Evolutionary conservation across 495 filamentous ascomycete genomes (phyloP).

Genomic region (Aspergillus leporis): DNA sequence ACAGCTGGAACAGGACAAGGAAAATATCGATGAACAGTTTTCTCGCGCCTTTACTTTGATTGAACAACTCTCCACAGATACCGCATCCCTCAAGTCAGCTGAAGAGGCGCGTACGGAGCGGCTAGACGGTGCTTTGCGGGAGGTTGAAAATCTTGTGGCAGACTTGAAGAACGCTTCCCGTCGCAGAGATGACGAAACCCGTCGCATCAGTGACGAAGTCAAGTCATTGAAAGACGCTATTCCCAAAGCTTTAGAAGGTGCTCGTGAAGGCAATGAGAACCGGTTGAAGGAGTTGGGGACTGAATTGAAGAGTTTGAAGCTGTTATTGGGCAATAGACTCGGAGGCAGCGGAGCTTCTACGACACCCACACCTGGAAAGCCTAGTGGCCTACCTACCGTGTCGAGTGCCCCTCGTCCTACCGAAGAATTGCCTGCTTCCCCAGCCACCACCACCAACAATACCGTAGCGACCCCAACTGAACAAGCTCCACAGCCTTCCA

Average conservation of each 20-base stretch:
- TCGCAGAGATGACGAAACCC: conserved; percentile 80
- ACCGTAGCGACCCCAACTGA: conserved; percentile 32
- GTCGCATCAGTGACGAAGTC: conserved; percentile 84
- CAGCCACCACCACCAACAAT: conserved; percentile 34
- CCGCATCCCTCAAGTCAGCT: conserved; percentile 77
- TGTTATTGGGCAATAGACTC: conserved; percentile 78
- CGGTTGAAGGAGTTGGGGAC: conserved; percentile 80
- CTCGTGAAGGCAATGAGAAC: conserved; percentile 79
- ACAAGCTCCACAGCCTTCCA: conserved; percentile 36
- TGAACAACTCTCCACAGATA: conserved; percentile 89
- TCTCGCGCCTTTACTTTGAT: conserved; percentile 86
- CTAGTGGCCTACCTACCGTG: conserved; percentile 28
- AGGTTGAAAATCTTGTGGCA: conserved; percentile 78
- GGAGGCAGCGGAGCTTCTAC: conserved; percentile 45
- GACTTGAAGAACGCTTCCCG: conserved; percentile 77
- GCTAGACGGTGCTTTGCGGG: conserved; percentile 76
- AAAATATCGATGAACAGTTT: conserved; percentile 87
- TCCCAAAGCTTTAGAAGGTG: conserved; percentile 81
- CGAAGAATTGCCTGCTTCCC: conserved; percentile 28
- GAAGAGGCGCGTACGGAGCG: conserved; percentile 83
- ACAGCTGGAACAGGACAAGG: conserved; percentile 90
- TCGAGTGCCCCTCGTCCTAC: conserved; percentile 34
- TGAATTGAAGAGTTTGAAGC: conserved; percentile 91
- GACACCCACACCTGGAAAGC: conserved; percentile 36
- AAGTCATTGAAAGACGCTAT: conserved; percentile 77